Evolutionary conservation across 2,329 filamentous ascomycete species (phyloP).

Genomic region (Cladophialophora carrionii): DNA sequence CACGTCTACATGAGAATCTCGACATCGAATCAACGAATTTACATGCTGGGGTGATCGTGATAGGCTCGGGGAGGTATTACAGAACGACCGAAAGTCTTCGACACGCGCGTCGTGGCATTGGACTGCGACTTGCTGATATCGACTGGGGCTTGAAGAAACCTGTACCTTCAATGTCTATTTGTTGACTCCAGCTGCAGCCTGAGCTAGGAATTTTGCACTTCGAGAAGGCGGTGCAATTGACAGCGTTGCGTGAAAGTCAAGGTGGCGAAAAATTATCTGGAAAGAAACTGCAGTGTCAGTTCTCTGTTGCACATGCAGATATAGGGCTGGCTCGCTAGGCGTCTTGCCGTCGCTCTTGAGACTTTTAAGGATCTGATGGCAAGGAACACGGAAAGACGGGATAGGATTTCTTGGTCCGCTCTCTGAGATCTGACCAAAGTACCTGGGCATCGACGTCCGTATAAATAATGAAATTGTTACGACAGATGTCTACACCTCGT

Average conservation of each 20-base stretch:
- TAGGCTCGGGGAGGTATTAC: constrained; percentile 22
- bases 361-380: not conserved
- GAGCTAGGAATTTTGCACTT: constrained; percentile 43
- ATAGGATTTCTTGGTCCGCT: not conserved
- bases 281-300: constrained; percentile 9
- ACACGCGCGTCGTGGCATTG: constrained; percentile 50
- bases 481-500: not conserved
- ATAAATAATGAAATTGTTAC: not conserved
- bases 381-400: not conserved
- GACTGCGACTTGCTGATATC: constrained; percentile 45
- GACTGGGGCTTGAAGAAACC: constrained; percentile 10
- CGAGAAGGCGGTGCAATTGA: constrained; percentile 46
- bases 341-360: not conserved
- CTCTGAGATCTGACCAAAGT: not conserved
- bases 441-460: not conserved
- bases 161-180: constrained; percentile 45
- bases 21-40: constrained; percentile 45
- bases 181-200: constrained; percentile 40
- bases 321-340: not conserved
- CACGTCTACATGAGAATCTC: constrained; percentile 31
- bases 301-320: constrained; percentile 5
- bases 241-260: constrained; percentile 47
- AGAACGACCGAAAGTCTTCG: constrained; percentile 45
- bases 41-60: constrained; percentile 45
- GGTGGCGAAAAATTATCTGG: constrained; percentile 43